Evolutionary conservation across 1,284 basidiomycete genomes (phyloP).

Genomic region (Trichosporon coremiiforme): DNA sequence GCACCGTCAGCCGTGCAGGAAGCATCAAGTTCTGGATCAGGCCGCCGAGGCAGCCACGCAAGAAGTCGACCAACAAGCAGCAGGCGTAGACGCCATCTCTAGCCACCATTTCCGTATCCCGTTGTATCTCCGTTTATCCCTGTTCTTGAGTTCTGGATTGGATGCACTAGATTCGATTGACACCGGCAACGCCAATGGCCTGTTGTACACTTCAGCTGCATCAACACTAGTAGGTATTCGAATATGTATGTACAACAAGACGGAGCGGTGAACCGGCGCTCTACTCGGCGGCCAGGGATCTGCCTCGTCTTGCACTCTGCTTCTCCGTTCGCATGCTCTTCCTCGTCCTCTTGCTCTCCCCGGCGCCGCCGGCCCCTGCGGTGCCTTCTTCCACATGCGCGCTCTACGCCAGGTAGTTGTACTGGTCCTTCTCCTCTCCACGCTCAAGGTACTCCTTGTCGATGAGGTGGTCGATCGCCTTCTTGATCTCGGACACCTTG

Average conservation of each 20-base stretch:
- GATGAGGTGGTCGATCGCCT: slow-evolving; percentile 95
- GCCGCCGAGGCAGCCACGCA: slow-evolving; percentile 57
- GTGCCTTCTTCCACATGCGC: neutral
- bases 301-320: neutral
- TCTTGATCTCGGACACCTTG: slow-evolving; percentile 54
- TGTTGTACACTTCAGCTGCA: slow-evolving; percentile 19
- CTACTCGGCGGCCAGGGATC: neutral
- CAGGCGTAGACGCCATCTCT: neutral
- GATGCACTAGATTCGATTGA: neutral
- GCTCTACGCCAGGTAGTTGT: slow-evolving; percentile 33
- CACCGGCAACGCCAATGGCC: neutral
- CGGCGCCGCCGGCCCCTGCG: no score
- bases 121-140: neutral
- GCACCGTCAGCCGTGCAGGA: slow-evolving; percentile 73
- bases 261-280: neutral
- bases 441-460: slow-evolving; percentile 99
- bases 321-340: neutral
- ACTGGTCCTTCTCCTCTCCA: slow-evolving; percentile 66
- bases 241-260: slow-evolving; percentile 18
- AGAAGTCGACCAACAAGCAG: slow-evolving; percentile 21
- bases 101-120: neutral
- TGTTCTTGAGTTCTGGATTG: neutral
- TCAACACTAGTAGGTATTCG: slow-evolving; percentile 10
- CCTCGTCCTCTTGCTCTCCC: neutral
- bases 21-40: slow-evolving; percentile 80